A percentile compares a stretch with the other conserved stretches of the same genome.
These are phyloP conservation scores for Boletellus deceptivus DNA, from an alignment of 1,284 basidiomycete species.

Conservation along the genomic window DNA sequence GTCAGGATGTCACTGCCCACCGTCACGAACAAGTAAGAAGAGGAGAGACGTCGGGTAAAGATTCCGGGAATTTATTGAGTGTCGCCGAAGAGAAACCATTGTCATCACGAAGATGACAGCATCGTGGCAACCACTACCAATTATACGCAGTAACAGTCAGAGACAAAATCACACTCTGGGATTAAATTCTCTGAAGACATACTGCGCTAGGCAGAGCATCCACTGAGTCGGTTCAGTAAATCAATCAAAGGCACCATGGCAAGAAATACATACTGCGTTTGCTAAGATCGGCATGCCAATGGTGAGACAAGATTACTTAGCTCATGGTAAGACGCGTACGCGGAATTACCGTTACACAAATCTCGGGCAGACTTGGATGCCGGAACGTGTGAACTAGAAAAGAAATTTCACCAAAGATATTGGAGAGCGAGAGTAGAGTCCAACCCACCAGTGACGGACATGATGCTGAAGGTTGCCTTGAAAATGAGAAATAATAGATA, in stretches of 20 bases:
- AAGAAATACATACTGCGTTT: too few relatives aligned
- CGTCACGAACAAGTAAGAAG: background rate
- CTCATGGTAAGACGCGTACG: background rate
- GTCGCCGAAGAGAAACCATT: background rate
- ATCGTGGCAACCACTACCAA: background rate
- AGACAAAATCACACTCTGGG: background rate
- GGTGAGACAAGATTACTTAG: slow-evolving; percentile 61
- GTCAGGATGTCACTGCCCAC: background rate
- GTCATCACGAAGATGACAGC: background rate
- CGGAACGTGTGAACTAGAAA: background rate
- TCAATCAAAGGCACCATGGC: too few relatives aligned
- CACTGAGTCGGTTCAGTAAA: background rate
- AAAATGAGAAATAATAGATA: background rate
- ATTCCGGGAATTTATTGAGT: background rate
- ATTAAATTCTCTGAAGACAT: background rate
- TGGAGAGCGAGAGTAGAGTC: background rate
- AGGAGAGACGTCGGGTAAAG: background rate
- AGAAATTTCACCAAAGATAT: background rate
- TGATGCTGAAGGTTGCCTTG: background rate
- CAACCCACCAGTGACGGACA: background rate
- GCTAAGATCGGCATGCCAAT: too few relatives aligned
- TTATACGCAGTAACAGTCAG: background rate
- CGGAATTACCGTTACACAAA: background rate
- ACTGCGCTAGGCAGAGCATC: background rate
- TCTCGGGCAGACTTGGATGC: background rate